Percentiles rank a stretch among this genome's conserved stretches.
Evolutionary conservation across 2,329 filamentous ascomycete genomes (phyloP).

Genomic region (Hymenoscyphus albidus): DNA sequence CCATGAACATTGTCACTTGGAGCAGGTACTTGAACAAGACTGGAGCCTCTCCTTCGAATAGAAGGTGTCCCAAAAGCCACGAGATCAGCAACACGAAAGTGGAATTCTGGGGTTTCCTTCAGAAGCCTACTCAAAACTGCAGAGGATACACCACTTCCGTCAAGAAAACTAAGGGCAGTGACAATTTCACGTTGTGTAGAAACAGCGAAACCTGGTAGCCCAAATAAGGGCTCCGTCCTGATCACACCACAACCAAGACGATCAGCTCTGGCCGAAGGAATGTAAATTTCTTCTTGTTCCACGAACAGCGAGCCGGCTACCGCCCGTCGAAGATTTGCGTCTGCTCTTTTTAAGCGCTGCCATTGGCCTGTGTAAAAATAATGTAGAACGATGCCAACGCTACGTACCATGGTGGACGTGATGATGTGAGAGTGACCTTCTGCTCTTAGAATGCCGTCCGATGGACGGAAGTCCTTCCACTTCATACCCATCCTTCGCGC

Average conservation of each 20-base stretch:
- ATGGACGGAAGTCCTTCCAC: slow-evolving; percentile 31
- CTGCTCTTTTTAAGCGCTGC: slow-evolving; percentile 9
- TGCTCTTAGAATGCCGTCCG: slow-evolving; percentile 30
- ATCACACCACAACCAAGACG: slow-evolving; percentile 23
- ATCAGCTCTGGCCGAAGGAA: slow-evolving; percentile 20
- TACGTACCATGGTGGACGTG: slow-evolving; percentile 29
- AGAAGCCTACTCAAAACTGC: slow-evolving; percentile 14
- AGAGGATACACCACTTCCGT: slow-evolving; percentile 18
- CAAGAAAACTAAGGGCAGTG: slow-evolving; percentile 19
- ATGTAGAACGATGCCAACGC: slow-evolving; percentile 28
- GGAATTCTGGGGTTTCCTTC: slow-evolving; percentile 18
- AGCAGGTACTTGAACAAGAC: slow-evolving; percentile 25
- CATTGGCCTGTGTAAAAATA: slow-evolving; percentile 23
- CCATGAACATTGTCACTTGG: slow-evolving; percentile 27
- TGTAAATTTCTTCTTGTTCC: slow-evolving; percentile 26
- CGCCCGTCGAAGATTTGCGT: not conserved
- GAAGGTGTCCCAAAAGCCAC: slow-evolving; percentile 19
- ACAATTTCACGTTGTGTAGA: slow-evolving; percentile 21
- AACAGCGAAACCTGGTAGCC: slow-evolving; percentile 20
- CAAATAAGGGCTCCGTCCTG: slow-evolving; percentile 14
- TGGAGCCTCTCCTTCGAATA: slow-evolving; percentile 15
- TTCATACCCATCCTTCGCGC: slow-evolving; percentile 34
- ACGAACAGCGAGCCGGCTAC: slow-evolving; percentile 12
- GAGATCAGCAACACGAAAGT: slow-evolving; percentile 22
- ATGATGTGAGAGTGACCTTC: slow-evolving; percentile 31